These are phyloP conservation scores for Lentinula lateritia DNA, from an alignment of 768 basidiomycete genomes.

Conservation along the genomic window DNA sequence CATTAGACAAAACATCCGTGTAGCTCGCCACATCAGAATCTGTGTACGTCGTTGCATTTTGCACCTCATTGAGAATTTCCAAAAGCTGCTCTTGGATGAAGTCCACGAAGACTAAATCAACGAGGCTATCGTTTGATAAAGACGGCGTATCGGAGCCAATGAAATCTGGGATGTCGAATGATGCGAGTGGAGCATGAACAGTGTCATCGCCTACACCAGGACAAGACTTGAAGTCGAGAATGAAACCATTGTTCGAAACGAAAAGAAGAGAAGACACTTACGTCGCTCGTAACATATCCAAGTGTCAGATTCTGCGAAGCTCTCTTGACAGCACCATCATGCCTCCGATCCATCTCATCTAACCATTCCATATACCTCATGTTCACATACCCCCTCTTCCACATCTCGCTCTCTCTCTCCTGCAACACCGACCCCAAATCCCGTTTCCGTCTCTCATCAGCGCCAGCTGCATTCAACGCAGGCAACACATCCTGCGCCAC, in stretches of 20 bases:
- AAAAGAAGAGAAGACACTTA: constrained; percentile 22
- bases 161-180: constrained; percentile 50
- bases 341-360: constrained; percentile 43
- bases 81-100: constrained; percentile 57
- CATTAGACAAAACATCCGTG: constrained; percentile 42
- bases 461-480: constrained; percentile 42
- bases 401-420: constrained; percentile 32
- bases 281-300: constrained; percentile 73
- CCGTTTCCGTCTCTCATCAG: constrained; percentile 29
- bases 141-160: constrained; percentile 49
- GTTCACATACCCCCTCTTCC: constrained; percentile 46
- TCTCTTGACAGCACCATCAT: constrained; percentile 29
- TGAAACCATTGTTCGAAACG: not conserved
- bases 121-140: constrained; percentile 29
- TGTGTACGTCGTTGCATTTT: constrained; percentile 37
- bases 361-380: constrained; percentile 51
- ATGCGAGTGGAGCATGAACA: constrained; percentile 54
- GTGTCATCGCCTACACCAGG: constrained; percentile 75
- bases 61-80: constrained; percentile 45
- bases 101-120: constrained; percentile 75
- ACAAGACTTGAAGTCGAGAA: constrained; percentile 40
- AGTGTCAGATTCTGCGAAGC: constrained; percentile 51
- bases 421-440: constrained; percentile 20
- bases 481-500: constrained; percentile 51
- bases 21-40: constrained; percentile 49